Evolutionary conservation across 768 basidiomycete species (phyloP).

Genomic region (Grammothele lineata): DNA sequence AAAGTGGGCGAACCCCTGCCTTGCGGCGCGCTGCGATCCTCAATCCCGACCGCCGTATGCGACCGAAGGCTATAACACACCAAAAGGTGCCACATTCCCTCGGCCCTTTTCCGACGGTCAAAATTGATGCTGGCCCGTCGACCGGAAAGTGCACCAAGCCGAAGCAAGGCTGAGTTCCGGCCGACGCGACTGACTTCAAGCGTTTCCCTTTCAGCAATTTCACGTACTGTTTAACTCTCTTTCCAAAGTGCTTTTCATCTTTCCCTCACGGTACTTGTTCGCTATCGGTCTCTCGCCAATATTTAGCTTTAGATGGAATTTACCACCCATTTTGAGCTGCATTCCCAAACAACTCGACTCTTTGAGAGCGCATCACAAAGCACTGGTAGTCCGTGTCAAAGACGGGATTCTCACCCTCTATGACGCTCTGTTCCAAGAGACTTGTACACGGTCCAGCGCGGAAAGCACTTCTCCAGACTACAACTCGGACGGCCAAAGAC

Average conservation of each 20-base stretch:
- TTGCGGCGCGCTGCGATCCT: no score
- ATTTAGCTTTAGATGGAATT: constrained; percentile 86
- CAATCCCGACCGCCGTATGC: no score
- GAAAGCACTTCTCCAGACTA: constrained; percentile 78
- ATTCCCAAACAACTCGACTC: constrained; percentile 86
- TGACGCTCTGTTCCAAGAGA: constrained; percentile 76
- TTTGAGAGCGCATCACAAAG: constrained; percentile 69
- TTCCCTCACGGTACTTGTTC: constrained; percentile 82
- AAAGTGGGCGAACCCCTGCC: no score
- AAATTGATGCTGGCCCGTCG: constrained; percentile 69
- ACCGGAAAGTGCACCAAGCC: constrained; percentile 25
- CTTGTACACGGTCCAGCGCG: constrained; percentile 69
- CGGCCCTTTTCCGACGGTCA: constrained; percentile 50
- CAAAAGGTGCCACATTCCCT: constrained; percentile 61
- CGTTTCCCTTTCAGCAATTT: constrained; percentile 72
- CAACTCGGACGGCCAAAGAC: constrained; percentile 61
- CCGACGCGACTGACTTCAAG: constrained; percentile 65
- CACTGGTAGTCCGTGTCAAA: constrained; percentile 56
- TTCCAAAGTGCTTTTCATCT: constrained; percentile 80
- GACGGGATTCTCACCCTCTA: constrained; percentile 74
- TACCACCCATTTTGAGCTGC: constrained; percentile 82
- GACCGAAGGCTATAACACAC: no score
- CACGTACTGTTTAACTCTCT: constrained; percentile 80
- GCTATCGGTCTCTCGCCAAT: constrained; percentile 79
- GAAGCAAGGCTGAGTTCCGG: constrained; percentile 28